A percentile compares a stretch with the other conserved stretches of the same genome.
Evolutionary conservation across 768 basidiomycete genomes (phyloP).

Genomic region (Daedalea quercina): DNA sequence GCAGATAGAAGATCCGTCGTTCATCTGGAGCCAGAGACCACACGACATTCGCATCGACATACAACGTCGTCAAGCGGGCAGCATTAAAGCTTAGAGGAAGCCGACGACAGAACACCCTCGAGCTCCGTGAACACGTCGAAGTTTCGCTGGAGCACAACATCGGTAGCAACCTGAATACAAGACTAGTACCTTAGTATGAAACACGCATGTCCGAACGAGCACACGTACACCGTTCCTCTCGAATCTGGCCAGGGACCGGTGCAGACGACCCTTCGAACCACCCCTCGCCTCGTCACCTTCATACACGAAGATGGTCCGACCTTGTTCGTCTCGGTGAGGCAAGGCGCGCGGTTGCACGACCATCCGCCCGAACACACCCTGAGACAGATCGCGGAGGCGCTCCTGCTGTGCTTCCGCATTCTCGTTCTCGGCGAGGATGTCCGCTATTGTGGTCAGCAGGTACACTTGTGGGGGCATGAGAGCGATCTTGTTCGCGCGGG

Average conservation of each 20-base stretch:
- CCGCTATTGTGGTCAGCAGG: slow-evolving; percentile 53
- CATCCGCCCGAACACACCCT: slow-evolving; percentile 54
- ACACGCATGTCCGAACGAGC: not conserved
- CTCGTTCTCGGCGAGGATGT: slow-evolving; percentile 36
- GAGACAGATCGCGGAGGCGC: slow-evolving; percentile 39
- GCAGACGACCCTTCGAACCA: slow-evolving; percentile 50
- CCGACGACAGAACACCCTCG: slow-evolving; percentile 5
- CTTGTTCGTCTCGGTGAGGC: slow-evolving; percentile 33
- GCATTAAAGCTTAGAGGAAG: not conserved
- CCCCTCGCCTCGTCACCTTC: slow-evolving; percentile 68
- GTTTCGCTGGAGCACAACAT: slow-evolving; percentile 52
- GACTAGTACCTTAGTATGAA: not conserved
- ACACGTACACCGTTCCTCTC: slow-evolving; percentile 44
- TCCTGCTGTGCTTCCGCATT: slow-evolving; percentile 41
- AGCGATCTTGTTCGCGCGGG: slow-evolving; percentile 40
- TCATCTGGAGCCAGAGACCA: too few relatives aligned
- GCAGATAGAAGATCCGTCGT: too few relatives aligned
- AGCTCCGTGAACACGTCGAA: slow-evolving; percentile 57
- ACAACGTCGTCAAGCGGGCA: not conserved
- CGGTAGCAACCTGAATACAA: slow-evolving; percentile 36
- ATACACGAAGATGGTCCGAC: slow-evolving; percentile 47
- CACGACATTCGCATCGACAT: too few relatives aligned
- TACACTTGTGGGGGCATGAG: slow-evolving; percentile 77
- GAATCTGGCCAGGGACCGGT: slow-evolving; percentile 47
- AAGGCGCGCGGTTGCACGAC: slow-evolving; percentile 46